These are phyloP conservation scores for Dovyalis caffra DNA, from an alignment of 345 rosid genomes.

Conservation along the genomic window DNA sequence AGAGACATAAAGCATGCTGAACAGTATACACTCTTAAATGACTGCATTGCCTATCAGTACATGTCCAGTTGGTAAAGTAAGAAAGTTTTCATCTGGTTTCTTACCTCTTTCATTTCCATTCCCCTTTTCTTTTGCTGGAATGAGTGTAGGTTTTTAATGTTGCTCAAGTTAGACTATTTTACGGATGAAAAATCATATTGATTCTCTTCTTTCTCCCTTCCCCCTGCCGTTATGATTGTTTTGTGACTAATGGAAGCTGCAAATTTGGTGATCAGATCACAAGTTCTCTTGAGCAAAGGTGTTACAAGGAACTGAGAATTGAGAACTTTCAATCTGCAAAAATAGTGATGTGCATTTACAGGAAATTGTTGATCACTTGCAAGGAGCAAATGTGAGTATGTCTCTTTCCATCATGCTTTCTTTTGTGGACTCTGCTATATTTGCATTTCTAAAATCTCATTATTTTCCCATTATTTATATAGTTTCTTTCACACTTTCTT, in stretches of 20 bases:
- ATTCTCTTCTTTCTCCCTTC: background rate
- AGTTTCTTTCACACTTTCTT: background rate
- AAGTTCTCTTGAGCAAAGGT: constrained; percentile 83
- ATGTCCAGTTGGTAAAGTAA: too few relatives aligned
- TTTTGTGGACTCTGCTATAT: background rate
- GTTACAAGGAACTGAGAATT: constrained; percentile 94
- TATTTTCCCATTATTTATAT: background rate
- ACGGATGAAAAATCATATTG: background rate
- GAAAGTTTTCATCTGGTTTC: too few relatives aligned
- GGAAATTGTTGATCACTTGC: constrained; percentile 75
- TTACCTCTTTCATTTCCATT: background rate
- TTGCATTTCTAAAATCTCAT: background rate
- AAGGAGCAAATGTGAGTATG: constrained; percentile 92
- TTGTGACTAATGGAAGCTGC: constrained; percentile 23
- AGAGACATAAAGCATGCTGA: background rate
- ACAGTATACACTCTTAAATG: background rate
- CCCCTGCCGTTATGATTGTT: background rate
- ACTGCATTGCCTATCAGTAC: background rate
- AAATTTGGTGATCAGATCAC: constrained; percentile 62
- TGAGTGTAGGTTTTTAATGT: background rate
- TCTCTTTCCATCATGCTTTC: background rate
- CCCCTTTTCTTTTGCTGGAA: background rate
- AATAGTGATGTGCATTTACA: constrained; percentile 84
- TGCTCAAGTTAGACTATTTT: background rate
- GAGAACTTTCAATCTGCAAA: constrained; percentile 78